A percentile compares a stretch with the other conserved stretches of the same genome.
phyloP scores from a whole-genome alignment of 768 basidiomycete genomes.

The Boletus subcaerulescens region DNA sequence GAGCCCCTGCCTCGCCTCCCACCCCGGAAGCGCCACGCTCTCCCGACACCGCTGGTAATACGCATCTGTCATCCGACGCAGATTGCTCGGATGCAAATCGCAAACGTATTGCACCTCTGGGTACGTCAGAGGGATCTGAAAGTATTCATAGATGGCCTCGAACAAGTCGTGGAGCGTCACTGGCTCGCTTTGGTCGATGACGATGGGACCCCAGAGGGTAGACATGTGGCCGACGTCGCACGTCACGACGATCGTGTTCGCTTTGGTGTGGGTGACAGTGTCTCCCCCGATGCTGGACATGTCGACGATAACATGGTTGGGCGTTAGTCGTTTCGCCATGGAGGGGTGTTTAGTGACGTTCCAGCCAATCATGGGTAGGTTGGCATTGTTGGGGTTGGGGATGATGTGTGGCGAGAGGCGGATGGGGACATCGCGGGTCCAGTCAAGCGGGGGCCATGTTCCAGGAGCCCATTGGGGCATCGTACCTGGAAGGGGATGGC shows the following conservation, averaged over 20 bases:
- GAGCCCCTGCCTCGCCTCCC: conserved; percentile 40
- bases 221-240: conserved; percentile 24
- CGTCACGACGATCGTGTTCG: conserved; percentile 21
- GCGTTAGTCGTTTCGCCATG: conserved; percentile 30
- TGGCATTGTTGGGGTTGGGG: conserved; percentile 31
- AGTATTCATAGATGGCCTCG: conserved; percentile 47
- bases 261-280: conserved; percentile 21
- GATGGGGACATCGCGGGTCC: conserved; percentile 20
- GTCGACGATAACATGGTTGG: conserved; percentile 24
- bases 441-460: conserved; percentile 28
- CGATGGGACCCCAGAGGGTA: conserved; percentile 48
- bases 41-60: conserved; percentile 37
- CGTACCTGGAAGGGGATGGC: conserved; percentile 22
- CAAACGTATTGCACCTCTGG: conserved; percentile 26
- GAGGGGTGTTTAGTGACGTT: conserved; percentile 35
- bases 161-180: conserved; percentile 47
- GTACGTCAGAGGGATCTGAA: conserved; percentile 41
- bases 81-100: conserved; percentile 16
- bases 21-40: conserved; percentile 38
- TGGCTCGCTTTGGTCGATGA: conserved; percentile 32
- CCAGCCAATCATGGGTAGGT: conserved; percentile 34
- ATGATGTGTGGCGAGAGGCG: conserved; percentile 27
- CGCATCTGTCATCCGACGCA: conserved; percentile 23
- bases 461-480: conserved; percentile 28
- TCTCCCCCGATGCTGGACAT: conserved; percentile 16